Percentiles rank a stretch among this genome's conserved stretches.
These are phyloP conservation scores for Luffa acutangula DNA, from an alignment of 306 rosid genomes.

Conservation along the genomic window DNA sequence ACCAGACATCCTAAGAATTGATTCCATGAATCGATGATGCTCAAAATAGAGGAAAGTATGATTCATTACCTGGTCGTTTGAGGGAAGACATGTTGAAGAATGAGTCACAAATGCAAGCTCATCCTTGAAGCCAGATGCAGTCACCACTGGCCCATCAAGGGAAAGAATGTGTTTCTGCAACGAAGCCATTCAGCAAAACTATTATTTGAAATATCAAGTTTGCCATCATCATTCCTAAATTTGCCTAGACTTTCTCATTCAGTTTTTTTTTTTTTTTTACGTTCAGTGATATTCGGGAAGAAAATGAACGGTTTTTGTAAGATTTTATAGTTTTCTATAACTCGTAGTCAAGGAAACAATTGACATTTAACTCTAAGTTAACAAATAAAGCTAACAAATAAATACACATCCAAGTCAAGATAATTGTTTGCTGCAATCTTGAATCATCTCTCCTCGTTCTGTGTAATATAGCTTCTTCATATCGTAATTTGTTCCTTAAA, in stretches of 20 bases:
- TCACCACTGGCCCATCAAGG: conserved; percentile 81
- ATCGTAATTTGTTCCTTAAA: neutral
- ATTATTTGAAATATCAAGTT: neutral
- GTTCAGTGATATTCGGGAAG: neutral
- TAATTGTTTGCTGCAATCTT: neutral
- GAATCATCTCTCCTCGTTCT: neutral
- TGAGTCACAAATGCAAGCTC: conserved; percentile 79
- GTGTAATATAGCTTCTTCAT: neutral
- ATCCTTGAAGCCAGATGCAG: conserved; percentile 84
- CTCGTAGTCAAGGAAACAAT: neutral
- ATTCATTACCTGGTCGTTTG: conserved; percentile 58
- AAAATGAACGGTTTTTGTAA: neutral
- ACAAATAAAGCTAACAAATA: neutral
- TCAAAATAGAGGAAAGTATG: neutral
- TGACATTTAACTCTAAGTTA: neutral
- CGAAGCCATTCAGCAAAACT: conserved; percentile 17
- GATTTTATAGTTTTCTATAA: neutral
- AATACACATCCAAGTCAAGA: neutral
- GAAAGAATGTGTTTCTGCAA: conserved; percentile 71
- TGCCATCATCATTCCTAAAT: neutral
- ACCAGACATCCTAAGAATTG: neutral
- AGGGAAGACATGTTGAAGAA: conserved; percentile 57
- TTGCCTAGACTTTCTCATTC: too few species aligned
- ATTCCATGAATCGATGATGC: neutral
- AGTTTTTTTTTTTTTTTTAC: neutral